Percentiles rank a stretch among this genome's conserved stretches.
These are phyloP conservation scores for Stagonosporopsis cucurbitacearum DNA, from an alignment of 2,329 filamentous ascomycete species.

Conservation along the genomic window DNA sequence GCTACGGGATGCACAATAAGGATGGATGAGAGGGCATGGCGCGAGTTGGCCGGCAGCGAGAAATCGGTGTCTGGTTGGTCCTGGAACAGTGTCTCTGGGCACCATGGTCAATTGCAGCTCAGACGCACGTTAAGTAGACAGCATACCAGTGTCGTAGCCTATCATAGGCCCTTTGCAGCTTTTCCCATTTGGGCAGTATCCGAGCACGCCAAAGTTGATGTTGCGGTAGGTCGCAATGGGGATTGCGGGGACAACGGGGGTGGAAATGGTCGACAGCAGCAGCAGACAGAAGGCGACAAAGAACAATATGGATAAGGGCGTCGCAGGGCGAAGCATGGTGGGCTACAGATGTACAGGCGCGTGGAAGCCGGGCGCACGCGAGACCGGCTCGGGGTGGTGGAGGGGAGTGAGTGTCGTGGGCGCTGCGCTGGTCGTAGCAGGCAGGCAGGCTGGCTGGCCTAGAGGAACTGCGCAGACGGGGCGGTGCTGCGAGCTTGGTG, in stretches of 20 bases:
- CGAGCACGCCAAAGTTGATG: constrained; percentile 90
- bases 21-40: constrained; percentile 79
- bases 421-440: constrained; percentile 10
- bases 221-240: constrained; percentile 79
- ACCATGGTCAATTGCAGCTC: constrained; percentile 21
- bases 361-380: constrained; percentile 38
- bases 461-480: constrained; percentile 11
- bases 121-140: constrained; percentile 1
- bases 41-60: constrained; percentile 68
- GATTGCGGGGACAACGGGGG: constrained; percentile 84
- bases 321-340: constrained; percentile 88
- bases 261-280: constrained; percentile 86
- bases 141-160: constrained; percentile 84
- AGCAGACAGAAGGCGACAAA: constrained; percentile 84
- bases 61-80: constrained; percentile 60
- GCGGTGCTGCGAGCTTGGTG: constrained; percentile 21
- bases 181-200: constrained; percentile 71
- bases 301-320: constrained; percentile 85
- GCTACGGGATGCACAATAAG: constrained; percentile 93
- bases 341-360: constrained; percentile 31
- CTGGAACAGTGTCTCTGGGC: constrained; percentile 56
- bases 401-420: constrained; percentile 22
- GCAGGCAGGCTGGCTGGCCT: constrained; percentile 8
- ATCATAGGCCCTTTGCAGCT: constrained; percentile 76
- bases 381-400: constrained; percentile 35